Evolutionary conservation across 768 basidiomycete genomes (phyloP), one percentile per base, ranked within the genome.

Genomic region (Lentinula sp.): DNA sequence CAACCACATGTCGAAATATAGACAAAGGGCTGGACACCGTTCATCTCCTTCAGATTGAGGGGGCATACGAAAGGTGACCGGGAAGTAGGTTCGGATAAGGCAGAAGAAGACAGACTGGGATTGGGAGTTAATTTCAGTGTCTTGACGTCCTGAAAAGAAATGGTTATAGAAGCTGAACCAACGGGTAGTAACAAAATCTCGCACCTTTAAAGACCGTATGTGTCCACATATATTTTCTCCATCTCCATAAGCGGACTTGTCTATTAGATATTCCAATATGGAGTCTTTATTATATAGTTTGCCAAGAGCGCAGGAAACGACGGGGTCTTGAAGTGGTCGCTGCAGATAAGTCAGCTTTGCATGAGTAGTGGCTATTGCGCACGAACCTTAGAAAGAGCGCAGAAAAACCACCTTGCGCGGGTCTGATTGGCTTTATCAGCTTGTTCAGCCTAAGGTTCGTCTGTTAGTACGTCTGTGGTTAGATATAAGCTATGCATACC

Each of bases 231-330:
- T 95, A 63, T 84, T 82, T 65, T 89, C 88, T 0, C 94, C 95
- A 65, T 98, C 97, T 5, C 95, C 93, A 70, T 94, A 95, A 2
- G 86, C 80, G 3, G 83, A 75, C 66, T 84, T 86, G 71, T 96
- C 91, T 15, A 98, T 75, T 35, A 98, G 79, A 73, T 87, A 96
- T 71, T 97, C 93, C 43, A 99, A 83, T 31, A 99, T 78, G 1
- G 95, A 85, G 66, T 96, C 96, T 70, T 96, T 97, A 75, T 98
- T 99, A 71, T 98, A 98, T 0, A 99, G 77, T 71, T 95, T 96
- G 10, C 97, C 97, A 0, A 98, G 80, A 0, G 87, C 87, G 73
- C 94, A 96, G 0, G 95, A 88, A 0, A 98, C 97, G 5, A 98
- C 78, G 0, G 97, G 97, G 61, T 92, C 87, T 67, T 88, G 86